A percentile compares a stretch with the other conserved stretches of the same genome.
Evolutionary conservation across 306 rosid genomes (phyloP).

Genomic region (Vigna nakashimae): DNA sequence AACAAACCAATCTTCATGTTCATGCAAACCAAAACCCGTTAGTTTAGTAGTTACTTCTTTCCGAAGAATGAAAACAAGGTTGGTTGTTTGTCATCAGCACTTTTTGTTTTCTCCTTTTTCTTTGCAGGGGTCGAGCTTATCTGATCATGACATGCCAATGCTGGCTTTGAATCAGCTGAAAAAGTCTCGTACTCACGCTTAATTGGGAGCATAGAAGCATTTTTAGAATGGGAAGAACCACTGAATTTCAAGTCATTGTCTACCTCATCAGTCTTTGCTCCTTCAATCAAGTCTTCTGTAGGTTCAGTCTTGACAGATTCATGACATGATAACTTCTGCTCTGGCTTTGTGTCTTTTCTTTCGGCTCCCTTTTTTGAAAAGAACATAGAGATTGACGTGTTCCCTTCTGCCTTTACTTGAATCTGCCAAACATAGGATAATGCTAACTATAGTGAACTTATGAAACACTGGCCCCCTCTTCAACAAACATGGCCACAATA

Average conservation of each 20-base stretch:
- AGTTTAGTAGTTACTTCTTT: slow-evolving; percentile 53
- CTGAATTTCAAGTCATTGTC: slow-evolving; percentile 45
- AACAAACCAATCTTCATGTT: slow-evolving; percentile 22
- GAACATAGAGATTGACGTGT: slow-evolving; percentile 67
- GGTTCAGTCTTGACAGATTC: slow-evolving; percentile 47
- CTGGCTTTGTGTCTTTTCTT: slow-evolving; percentile 55
- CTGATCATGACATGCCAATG: slow-evolving; percentile 39
- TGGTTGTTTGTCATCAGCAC: slow-evolving; percentile 64
- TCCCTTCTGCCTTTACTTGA: slow-evolving; percentile 62
- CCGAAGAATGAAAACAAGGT: slow-evolving; percentile 73
- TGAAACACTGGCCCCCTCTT: background rate
- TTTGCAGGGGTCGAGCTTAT: slow-evolving; percentile 52
- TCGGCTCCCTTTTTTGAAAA: slow-evolving; percentile 59
- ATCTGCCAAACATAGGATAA: slow-evolving; percentile 58
- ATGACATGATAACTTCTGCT: slow-evolving; percentile 35
- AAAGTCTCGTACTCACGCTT: slow-evolving; percentile 66
- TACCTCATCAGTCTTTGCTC: slow-evolving; percentile 48
- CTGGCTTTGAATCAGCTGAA: slow-evolving; percentile 54
- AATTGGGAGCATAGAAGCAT: slow-evolving; percentile 42
- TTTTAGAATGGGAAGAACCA: slow-evolving; percentile 36
- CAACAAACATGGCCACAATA: background rate
- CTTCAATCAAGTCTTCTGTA: slow-evolving; percentile 44
- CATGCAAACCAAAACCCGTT: slow-evolving; percentile 26
- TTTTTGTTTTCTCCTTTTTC: slow-evolving; percentile 65
- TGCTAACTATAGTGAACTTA: background rate